Base-by-base conservation (phyloP, 2,329 filamentous ascomycete genomes). In the Bipolaris cookei region DNA sequence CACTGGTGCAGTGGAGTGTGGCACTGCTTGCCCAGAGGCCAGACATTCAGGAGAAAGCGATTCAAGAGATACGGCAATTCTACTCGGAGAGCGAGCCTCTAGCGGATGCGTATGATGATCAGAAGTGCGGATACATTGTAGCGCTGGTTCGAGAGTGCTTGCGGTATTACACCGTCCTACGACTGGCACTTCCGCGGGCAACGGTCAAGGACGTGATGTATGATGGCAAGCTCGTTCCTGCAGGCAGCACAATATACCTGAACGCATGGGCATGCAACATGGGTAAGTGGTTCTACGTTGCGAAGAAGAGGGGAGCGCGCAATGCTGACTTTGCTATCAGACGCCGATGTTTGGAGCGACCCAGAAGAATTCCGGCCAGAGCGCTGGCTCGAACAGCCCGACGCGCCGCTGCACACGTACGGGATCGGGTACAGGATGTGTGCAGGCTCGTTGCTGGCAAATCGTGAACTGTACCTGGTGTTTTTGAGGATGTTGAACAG, bases 181-280 rank as follows among this genome's bases (percentile, higher is more conserved):
- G 86, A 2, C 79, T 90, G 1, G 83, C 84, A 2, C 80, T 89
- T 1, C 87, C 87, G 1, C 81, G 86, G 8, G 84, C 83, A 0
- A 87, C 86, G 0, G 83, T 87, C 53, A 84, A 82, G 61, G 85
- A 88, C 50, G 78, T 89, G 2, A 74, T 77, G 0, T 88, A 88
- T 56, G 73, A 86, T 8, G 85, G 82, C 16, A 80, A 81, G 30
- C 69, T 81, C 5, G 87, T 89, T 38, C 86, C 87, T 1, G 83
- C 83, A 42, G 86, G 86, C 0, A 88, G 85, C 1, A 83, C 88
- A 0, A 80, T 88, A 34, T 89, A 88, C 70, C 75, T 89, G 23
- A 90, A 89, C 56, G 84, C 86, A 0, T 89, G 86, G 86, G 86
- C 86, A 2, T 89, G 87, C 65, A 89, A 89, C 59, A 88, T 87